A percentile compares a stretch with the other conserved stretches of the same genome.
Evolutionary conservation across 306 rosid species (phyloP).

Genomic region (Medicago truncatula): MtrunA17r5.0-ANR NC_053042.1:48195501-48196000

Average conservation of each 20-base stretch:
- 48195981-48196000: background rate
- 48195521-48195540: slow-evolving; percentile 39
- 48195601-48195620: background rate
- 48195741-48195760: slow-evolving; percentile 29
- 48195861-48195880: slow-evolving; percentile 44
- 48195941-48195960: slow-evolving; percentile 42
- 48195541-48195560: slow-evolving; percentile 21
- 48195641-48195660: background rate
- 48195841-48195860: slow-evolving; percentile 28
- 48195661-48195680: background rate
- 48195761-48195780: slow-evolving; percentile 47
- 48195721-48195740: background rate
- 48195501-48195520: slow-evolving; percentile 14
- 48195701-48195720: slow-evolving; percentile 10
- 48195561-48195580: slow-evolving; percentile 34
- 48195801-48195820: slow-evolving; percentile 36
- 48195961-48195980: slow-evolving; percentile 2
- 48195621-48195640: background rate
- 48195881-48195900: slow-evolving; percentile 23
- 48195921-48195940: slow-evolving; percentile 25
- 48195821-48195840: slow-evolving; percentile 40
- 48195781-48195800: slow-evolving; percentile 53
- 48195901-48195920: slow-evolving; percentile 38
- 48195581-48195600: slow-evolving; percentile 24
- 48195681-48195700: too few relatives aligned